These are phyloP conservation scores for Russula earlei DNA, from an alignment of 768 basidiomycete genomes.

Conservation along the genomic window DNA sequence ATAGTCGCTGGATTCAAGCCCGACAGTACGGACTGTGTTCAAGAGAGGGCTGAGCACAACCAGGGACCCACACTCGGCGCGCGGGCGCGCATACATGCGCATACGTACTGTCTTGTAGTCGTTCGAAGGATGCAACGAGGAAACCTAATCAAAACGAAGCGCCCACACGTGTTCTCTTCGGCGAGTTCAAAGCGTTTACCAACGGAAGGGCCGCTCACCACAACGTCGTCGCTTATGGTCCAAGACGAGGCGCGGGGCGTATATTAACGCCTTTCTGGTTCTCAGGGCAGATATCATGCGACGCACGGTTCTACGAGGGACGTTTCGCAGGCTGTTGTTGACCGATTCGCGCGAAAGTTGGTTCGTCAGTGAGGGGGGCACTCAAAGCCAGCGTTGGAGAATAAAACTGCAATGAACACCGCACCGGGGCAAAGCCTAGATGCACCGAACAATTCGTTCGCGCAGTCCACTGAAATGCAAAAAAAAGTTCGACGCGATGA, in stretches of 20 bases:
- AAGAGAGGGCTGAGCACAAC: slow-evolving; percentile 5
- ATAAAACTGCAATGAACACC: background rate
- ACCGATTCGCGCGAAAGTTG: background rate
- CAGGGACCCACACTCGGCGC: slow-evolving; percentile 19
- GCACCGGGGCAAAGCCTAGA: slow-evolving; percentile 72
- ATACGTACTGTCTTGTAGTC: slow-evolving; percentile 77
- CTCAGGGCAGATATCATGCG: background rate
- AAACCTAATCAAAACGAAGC: slow-evolving; percentile 39
- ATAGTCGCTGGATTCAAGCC: slow-evolving; percentile 68
- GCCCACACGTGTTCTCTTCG: background rate
- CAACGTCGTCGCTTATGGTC: slow-evolving; percentile 25
- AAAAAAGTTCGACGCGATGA: background rate
- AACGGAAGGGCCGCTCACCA: slow-evolving; percentile 21
- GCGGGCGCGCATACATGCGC: slow-evolving; percentile 24
- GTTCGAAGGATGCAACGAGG: slow-evolving; percentile 76
- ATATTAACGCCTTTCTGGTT: background rate
- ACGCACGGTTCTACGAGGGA: slow-evolving; percentile 67
- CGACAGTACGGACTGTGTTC: slow-evolving; percentile 66
- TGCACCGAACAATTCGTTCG: slow-evolving; percentile 72
- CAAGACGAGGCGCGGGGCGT: too few species aligned
- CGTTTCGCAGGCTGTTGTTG: slow-evolving; percentile 65
- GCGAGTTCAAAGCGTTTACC: background rate
- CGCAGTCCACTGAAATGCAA: slow-evolving; percentile 56
- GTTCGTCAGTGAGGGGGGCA: background rate
- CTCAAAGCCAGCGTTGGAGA: too few species aligned